Conservation (phyloP, 2,329 filamentous ascomycete species). For the Colletotrichum truncatum region DNA sequence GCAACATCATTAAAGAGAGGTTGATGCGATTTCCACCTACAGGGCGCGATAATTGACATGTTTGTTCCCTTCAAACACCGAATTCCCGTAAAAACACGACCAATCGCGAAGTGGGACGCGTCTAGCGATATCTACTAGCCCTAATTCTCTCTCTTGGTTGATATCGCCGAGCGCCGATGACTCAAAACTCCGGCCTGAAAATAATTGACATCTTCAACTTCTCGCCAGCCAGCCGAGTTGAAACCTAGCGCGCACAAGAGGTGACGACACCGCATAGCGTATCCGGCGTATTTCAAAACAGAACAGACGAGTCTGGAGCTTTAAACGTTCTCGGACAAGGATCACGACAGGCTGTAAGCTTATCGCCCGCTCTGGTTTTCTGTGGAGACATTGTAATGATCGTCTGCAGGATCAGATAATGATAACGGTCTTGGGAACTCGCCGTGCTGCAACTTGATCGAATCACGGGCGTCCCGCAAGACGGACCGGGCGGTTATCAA, state of each 20-base stretch:
- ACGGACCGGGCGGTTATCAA: neutral
- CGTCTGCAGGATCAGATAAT: neutral
- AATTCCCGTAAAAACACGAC: neutral
- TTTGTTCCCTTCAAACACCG: neutral
- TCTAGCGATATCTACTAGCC: slow-evolving; percentile 7
- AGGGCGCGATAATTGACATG: neutral
- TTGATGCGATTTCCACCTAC: neutral
- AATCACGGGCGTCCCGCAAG: slow-evolving; percentile 7
- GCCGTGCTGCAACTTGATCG: neutral
- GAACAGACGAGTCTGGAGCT: neutral
- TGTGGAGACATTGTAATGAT: neutral
- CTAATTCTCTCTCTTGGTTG: neutral
- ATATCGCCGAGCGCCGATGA: slow-evolving; percentile 11
- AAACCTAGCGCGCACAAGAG: too few species aligned
- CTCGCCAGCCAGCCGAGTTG: neutral
- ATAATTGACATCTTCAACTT: neutral
- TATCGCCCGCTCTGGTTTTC: slow-evolving; percentile 18
- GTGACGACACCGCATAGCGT: neutral
- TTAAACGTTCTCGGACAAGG: neutral
- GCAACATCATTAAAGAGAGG: neutral
- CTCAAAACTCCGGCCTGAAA: neutral
- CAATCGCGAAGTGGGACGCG: slow-evolving; percentile 22
- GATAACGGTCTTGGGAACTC: slow-evolving; percentile 15
- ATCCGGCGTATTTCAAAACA: neutral
- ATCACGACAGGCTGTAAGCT: slow-evolving; percentile 16